Base-by-base conservation (phyloP, 2,329 filamentous ascomycete species). In the Gremmenia infestans region DNA sequence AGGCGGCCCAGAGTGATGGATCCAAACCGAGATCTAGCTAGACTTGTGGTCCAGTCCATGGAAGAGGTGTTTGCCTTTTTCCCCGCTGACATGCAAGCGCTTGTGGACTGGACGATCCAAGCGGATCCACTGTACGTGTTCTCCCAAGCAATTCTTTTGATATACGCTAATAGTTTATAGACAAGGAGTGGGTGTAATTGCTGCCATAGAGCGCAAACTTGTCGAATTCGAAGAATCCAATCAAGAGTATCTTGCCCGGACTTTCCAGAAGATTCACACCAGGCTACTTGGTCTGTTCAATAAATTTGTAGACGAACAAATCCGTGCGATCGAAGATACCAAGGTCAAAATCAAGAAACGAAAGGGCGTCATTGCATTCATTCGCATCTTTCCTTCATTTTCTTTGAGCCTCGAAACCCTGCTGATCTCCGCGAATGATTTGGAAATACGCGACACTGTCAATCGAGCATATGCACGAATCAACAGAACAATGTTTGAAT, bases 311-410 rank as follows among this genome's bases (percentile, higher is more conserved):
- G 93, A 97, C 63, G 91, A 96, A 61, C 94, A 99, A 71, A 88
- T 97, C 57, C 89, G 90, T 25, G 92, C 91, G 5, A 96, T 97
- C 61, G 94, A 97, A 73, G 94, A 97, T 59, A 97, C 92, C 40
- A 97, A 97, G 73, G 93, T 99, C 71, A 97, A 97, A 77, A 91
- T 97, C 73, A 97, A 96, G 78, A 97, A 97, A 78, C 88, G 94
- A 63, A 97, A 95, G 75, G 93, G 94, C 11, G 90, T 99, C 55
- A 97, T 97, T 66, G 86, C 87, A 15, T 97, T 97, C 72, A 93
- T 97, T 77, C 89, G 90, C 61, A 87, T 93, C 42, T 97, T 97
- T 77, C 94, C 93, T 0, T 78, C 86, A 57, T 97, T 97, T 73
- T 86, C 86, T n/a, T 74, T 82, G 1, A 85, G 88, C 0, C 82